These are phyloP conservation scores for Candolleomyces efflorescens DNA, from an alignment of 768 basidiomycete genomes.

Conservation along the genomic window DNA sequence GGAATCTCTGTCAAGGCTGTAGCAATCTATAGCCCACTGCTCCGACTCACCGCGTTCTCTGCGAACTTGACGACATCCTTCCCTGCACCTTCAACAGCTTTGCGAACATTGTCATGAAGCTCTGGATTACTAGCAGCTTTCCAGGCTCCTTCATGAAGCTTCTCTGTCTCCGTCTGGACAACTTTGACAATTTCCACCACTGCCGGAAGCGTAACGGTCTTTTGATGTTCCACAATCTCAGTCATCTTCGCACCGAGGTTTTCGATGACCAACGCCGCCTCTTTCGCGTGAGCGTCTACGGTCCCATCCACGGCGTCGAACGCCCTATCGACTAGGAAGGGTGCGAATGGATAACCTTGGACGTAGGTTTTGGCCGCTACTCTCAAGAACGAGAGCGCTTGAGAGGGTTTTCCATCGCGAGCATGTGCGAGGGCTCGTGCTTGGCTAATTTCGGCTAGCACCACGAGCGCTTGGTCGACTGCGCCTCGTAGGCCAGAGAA, in stretches of 20 bases:
- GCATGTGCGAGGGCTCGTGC: conserved; percentile 11
- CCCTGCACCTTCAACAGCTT: neutral
- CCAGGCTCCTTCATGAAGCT: neutral
- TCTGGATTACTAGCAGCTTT: neutral
- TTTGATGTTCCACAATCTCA: neutral
- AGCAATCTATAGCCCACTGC: too few relatives aligned
- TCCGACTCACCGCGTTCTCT: too few relatives aligned
- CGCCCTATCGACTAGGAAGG: conserved; percentile 32
- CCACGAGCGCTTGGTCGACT: conserved; percentile 29
- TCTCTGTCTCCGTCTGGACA: neutral
- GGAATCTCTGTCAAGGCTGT: too few relatives aligned
- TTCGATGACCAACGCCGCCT: conserved; percentile 31
- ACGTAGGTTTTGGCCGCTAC: conserved; percentile 36
- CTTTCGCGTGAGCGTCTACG: conserved; percentile 33
- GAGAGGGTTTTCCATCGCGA: conserved; percentile 20
- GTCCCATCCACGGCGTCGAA: conserved; percentile 39
- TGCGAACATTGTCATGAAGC: neutral
- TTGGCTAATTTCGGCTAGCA: conserved; percentile 14
- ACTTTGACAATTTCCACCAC: conserved; percentile 30
- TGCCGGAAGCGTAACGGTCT: conserved; percentile 12
- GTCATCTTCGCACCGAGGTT: neutral
- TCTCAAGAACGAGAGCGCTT: conserved; percentile 33
- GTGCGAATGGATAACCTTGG: conserved; percentile 33
- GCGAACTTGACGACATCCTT: neutral
- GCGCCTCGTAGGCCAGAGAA: conserved; percentile 33